A percentile compares a stretch with the other conserved stretches of the same genome.
phyloP scores from a whole-genome alignment of 129 eudicot genomes.

The Saussurea involucrata region DNA sequence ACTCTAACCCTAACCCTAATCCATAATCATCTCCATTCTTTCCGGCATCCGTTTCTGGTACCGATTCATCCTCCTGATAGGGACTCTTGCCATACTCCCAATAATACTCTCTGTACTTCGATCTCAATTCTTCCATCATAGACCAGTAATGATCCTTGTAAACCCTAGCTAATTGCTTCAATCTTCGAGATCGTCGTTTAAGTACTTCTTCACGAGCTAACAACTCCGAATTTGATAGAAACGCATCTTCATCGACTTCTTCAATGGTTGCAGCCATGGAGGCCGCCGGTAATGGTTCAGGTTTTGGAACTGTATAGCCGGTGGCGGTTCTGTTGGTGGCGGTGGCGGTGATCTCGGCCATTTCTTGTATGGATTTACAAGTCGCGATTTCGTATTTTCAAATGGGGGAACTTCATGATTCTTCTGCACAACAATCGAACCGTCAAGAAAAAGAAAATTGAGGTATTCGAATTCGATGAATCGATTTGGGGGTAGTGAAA shows the following conservation, averaged over 20 bases:
- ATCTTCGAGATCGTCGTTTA: conserved; percentile 50
- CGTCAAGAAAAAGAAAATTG: not conserved
- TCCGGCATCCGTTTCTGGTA: not conserved
- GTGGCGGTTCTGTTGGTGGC: conserved; percentile 1
- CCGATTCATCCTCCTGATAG: conserved; percentile 37
- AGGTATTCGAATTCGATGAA: not conserved
- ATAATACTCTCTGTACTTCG: conserved; percentile 52
- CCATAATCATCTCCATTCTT: conserved; percentile 17
- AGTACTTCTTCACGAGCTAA: conserved; percentile 61
- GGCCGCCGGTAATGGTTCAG: conserved; percentile 16
- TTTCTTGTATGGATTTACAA: not conserved
- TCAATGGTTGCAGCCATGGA: conserved; percentile 17
- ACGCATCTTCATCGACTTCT: conserved; percentile 36
- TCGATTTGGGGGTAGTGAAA: not conserved
- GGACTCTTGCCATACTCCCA: conserved; percentile 79
- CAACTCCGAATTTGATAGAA: conserved; percentile 43
- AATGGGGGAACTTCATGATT: not conserved
- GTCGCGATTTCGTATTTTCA: not conserved
- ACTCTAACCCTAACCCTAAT: conserved; percentile 20
- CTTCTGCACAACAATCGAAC: not conserved
- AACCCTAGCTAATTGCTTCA: conserved; percentile 40
- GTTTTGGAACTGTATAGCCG: conserved; percentile 1
- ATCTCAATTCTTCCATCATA: conserved; percentile 65
- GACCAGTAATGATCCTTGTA: conserved; percentile 68
- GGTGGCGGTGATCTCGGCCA: conserved; percentile 25